Base-by-base conservation (phyloP, 225 moss, liverwort and hornwort species). In the Polytrichum commune region DNA sequence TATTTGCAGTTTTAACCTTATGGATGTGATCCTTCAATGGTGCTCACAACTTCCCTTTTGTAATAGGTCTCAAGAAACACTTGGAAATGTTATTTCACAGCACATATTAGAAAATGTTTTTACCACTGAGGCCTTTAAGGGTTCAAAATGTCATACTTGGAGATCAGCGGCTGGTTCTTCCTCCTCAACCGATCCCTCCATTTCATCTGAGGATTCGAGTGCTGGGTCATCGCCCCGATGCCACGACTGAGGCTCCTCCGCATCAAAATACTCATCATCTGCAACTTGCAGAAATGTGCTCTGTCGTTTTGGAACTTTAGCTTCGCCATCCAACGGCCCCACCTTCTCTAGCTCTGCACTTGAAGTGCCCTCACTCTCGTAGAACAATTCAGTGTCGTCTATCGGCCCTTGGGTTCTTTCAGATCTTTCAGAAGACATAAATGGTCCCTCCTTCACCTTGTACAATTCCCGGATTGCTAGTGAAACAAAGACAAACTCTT, bases 221-320 rank as follows among this genome's bases (percentile, higher is more conserved):
- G 76, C 80, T 57, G 72, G 7, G 24, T 82, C 86, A 27, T 69
- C 5, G 28, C 62, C 88, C 64, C 22, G 57, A 69, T 77, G 79
- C 92, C 90, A 91, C 68, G 86, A 68, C 33, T 76, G 68, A 19
- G 79, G 79, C 75, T 93, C 93, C 72, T 88, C 83, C 54, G 93
- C 93, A 77, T 97, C 96, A 77, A 89, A 97, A 63, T 89, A 97
- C 74, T 93, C 93, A 62, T 91, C 96, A 55, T 93, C 96, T 20
- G 86, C 90, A 55, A 91, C 70, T 71, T 88, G 83, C 29, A 91
- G 80, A 67, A 95, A 95, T 63, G 86, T 91, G 53, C 82, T 93
- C 33, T 79, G 83, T 13, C 73, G 72, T 57, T 82, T 80, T 60
- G 73, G 72, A 28, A 68, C 72, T 53, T 72, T 30, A 22, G 80